phyloP scores from a whole-genome alignment of 129 eudicot species.

The Lonicera japonica region DNA sequence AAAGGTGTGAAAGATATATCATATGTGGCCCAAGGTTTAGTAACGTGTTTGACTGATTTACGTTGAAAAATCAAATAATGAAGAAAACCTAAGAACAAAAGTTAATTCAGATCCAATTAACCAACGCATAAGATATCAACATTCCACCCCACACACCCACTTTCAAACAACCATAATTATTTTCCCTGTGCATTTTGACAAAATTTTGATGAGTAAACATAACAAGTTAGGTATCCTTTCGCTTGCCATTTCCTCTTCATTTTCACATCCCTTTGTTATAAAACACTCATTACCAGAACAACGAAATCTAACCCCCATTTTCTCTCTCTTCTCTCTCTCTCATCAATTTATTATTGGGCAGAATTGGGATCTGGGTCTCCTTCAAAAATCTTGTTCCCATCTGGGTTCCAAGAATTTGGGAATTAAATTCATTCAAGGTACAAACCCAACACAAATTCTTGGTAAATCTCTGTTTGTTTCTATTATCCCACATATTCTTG shows the following conservation, averaged over 20 bases:
- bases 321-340: conserved; percentile 1
- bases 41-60: not conserved
- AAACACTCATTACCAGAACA: not conserved
- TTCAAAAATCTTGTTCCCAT: conserved; percentile 30
- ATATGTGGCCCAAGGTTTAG: conserved; percentile 4
- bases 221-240: too few relatives aligned
- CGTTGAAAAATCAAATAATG: not conserved
- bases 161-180: not conserved
- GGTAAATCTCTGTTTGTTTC: not conserved
- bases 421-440: conserved; percentile 19
- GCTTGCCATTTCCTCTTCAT: too few relatives aligned
- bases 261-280: not conserved
- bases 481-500: conserved; percentile 4
- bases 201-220: too few relatives aligned
- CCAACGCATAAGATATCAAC: not conserved
- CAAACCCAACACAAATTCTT: not conserved
- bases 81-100: not conserved
- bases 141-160: not conserved
- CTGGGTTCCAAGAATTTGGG: conserved; percentile 34
- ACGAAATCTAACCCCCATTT: not conserved
- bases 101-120: not conserved
- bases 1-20: not conserved
- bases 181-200: not conserved
- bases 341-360: not conserved
- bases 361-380: conserved; percentile 22